These are phyloP conservation scores for Phytophthora litchii DNA, from an alignment of 352 stramenopile genomes.

Conservation along the genomic window DNA sequence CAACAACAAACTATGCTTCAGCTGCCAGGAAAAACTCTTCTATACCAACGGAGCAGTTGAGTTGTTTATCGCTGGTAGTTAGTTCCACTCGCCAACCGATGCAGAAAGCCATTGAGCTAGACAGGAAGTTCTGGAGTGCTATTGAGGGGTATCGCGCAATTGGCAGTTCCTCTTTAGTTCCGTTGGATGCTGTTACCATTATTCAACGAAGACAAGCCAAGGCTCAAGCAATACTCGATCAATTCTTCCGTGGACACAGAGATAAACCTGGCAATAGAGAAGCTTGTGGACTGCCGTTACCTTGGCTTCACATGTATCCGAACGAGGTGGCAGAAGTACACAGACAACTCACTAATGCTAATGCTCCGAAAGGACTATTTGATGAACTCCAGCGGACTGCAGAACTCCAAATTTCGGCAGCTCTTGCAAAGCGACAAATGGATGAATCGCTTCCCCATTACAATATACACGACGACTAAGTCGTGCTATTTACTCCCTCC, in stretches of 20 bases:
- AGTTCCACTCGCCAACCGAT: slow-evolving; percentile 14
- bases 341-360: slow-evolving; percentile 22
- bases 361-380: slow-evolving; percentile 48
- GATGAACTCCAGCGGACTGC: slow-evolving; percentile 57
- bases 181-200: slow-evolving; percentile 44
- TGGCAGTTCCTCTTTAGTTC: slow-evolving; percentile 39
- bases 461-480: no score
- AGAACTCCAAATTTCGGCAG: slow-evolving; percentile 54
- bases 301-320: slow-evolving; percentile 64
- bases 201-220: slow-evolving; percentile 42
- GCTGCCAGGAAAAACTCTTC: not conserved
- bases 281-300: slow-evolving; percentile 20
- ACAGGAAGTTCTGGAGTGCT: slow-evolving; percentile 71
- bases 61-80: slow-evolving; percentile 7
- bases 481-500: no score
- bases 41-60: not conserved
- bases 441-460: no score
- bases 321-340: slow-evolving; percentile 42
- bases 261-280: slow-evolving; percentile 1
- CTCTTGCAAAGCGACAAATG: slow-evolving; percentile 18
- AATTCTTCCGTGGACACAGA: slow-evolving; percentile 42
- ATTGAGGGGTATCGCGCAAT: slow-evolving; percentile 64
- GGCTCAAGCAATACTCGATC: slow-evolving; percentile 49
- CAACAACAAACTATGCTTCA: not conserved
- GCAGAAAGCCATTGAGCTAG: slow-evolving; percentile 29